Base-by-base conservation (phyloP, 2,329 filamentous ascomycete species). In the Aureobasidium sp. region DNA sequence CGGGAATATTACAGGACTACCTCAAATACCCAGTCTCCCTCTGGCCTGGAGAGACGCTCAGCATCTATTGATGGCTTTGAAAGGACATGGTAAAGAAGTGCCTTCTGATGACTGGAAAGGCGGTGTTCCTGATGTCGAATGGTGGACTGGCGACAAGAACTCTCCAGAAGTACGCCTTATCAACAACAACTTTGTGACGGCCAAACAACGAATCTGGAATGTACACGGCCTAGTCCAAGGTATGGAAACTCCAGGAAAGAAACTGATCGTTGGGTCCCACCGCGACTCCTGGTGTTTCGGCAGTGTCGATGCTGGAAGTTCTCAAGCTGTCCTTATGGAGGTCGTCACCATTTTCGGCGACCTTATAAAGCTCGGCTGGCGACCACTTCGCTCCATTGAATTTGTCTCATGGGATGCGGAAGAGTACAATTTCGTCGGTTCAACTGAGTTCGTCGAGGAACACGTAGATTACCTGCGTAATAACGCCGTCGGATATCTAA, bases 391-490 rank as follows among this genome's bases (percentile, higher is more conserved):
- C n/a, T 97, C 94, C 4, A 97, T 99, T 69, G 93, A 97, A 77
- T 98, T 99, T 78, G 94, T 95, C 74, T 97, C 93, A 40, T 99
- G 96, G 96, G 96, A 99, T 77, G 96, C 89, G 5, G 91, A 91
- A 71, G 94, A 95, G 78, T 98, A 97, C 82, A 98, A 98, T 78
- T 82, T 96, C 53, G 93, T 97, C 66, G 96, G 96, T 11, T 97
- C 94, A 15, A 98, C 96, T 2, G 96, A 99, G 77, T 95, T 92
- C 73, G 96, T 99, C 53, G 96, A 99, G 80, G 91, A 92, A 54
- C 91, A 95, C 71, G 84, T 94, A 33, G 90, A 95, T 0, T 77
- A 82, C 4, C 84, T 99, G 9, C 91, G 93, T 48, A 82, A 87
- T 23, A 87, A 96, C 71, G 95, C 88, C 0, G 89, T 93, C 69